Evolutionary conservation across 139 green algal genomes (phyloP).

Genomic region (Chlorella sp.): DNA sequence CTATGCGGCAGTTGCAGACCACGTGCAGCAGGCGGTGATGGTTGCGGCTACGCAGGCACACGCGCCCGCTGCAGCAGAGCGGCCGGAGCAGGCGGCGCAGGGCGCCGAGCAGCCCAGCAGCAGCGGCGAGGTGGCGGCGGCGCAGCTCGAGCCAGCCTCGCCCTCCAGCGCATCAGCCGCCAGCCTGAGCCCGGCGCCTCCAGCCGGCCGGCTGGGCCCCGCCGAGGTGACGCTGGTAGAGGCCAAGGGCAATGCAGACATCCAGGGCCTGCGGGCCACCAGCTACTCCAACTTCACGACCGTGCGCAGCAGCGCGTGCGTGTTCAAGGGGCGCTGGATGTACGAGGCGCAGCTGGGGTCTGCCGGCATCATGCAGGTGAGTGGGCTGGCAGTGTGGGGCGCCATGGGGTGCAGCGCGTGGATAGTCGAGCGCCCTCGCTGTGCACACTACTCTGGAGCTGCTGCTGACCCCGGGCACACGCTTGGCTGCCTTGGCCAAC

Average conservation of each 20-base stretch:
- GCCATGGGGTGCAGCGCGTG: no score
- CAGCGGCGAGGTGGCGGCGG: background rate
- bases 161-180: background rate
- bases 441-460: no score
- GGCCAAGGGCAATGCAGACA: conserved; percentile 3
- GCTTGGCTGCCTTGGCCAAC: no score
- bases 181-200: background rate
- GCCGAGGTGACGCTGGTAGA: conserved; percentile 27
- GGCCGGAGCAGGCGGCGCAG: background rate
- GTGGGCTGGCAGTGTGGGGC: conserved; percentile 18
- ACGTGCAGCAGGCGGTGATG: background rate
- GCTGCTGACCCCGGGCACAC: no score
- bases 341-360: conserved; percentile 88
- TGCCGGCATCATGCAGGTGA: conserved; percentile 87
- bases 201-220: conserved; percentile 40
- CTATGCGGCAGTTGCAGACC: background rate
- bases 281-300: conserved; percentile 75
- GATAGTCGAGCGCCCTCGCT: no score
- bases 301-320: conserved; percentile 72
- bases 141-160: background rate
- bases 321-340: conserved; percentile 83
- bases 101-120: background rate
- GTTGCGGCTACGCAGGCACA: background rate
- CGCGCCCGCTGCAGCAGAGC: background rate
- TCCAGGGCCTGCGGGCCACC: background rate